Evolutionary conservation across 2,329 filamentous ascomycete species (phyloP).

Genomic region (Arthrobotrys iridis): DNA sequence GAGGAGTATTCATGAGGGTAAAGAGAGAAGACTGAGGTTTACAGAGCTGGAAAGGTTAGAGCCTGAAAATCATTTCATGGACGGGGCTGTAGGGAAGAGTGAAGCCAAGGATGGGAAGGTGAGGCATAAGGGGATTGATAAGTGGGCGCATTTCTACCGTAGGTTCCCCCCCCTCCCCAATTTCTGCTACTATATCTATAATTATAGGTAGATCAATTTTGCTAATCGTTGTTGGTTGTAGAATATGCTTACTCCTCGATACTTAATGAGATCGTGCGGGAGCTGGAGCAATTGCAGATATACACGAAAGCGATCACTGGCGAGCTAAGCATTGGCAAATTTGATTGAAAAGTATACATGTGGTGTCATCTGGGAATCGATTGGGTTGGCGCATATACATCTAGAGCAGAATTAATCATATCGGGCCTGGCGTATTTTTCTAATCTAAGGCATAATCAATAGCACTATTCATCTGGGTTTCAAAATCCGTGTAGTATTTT

Average conservation of each 20-base stretch:
- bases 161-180: slow-evolving; percentile 62
- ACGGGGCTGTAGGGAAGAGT: slow-evolving; percentile 12
- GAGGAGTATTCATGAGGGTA: slow-evolving; percentile 21
- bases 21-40: slow-evolving; percentile 18
- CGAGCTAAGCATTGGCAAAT: slow-evolving; percentile 60
- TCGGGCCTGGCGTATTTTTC: background rate
- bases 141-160: slow-evolving; percentile 70
- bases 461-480: too few relatives aligned
- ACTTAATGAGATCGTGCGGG: slow-evolving; percentile 64
- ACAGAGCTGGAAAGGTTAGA: slow-evolving; percentile 44
- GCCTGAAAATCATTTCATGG: slow-evolving; percentile 51
- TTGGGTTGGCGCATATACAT: too few relatives aligned
- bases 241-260: slow-evolving; percentile 60
- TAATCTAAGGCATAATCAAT: too few relatives aligned
- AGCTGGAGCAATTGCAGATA: slow-evolving; percentile 68
- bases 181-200: too few relatives aligned
- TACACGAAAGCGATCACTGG: slow-evolving; percentile 70
- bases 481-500: too few relatives aligned
- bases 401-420: too few relatives aligned
- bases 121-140: slow-evolving; percentile 59
- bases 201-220: too few relatives aligned
- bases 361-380: background rate
- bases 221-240: slow-evolving; percentile 43
- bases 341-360: slow-evolving; percentile 30
- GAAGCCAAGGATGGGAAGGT: slow-evolving; percentile 57